phyloP scores from a whole-genome alignment of 495 filamentous ascomycete species.

The Physcia stellaris region DNA sequence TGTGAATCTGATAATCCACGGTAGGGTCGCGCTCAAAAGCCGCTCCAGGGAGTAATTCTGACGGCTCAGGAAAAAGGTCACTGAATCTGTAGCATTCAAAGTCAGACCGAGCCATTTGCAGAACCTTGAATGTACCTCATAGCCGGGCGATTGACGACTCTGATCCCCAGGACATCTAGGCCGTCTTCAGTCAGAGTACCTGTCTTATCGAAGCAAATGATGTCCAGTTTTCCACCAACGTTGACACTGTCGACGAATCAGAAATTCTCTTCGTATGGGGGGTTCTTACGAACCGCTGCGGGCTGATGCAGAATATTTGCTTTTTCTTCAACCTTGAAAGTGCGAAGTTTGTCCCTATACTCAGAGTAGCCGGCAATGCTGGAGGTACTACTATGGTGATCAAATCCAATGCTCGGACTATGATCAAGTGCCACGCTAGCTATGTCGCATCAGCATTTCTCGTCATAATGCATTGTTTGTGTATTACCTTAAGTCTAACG shows the following conservation, averaged over 20 bases:
- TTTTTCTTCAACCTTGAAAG: constrained; percentile 72
- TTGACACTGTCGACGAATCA: constrained; percentile 69
- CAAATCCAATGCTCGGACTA: constrained; percentile 83
- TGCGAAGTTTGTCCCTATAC: constrained; percentile 94
- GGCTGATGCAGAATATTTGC: constrained; percentile 93
- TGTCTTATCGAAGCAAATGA: constrained; percentile 98
- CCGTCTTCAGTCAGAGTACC: constrained; percentile 97
- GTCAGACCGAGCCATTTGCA: not conserved
- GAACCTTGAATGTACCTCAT: constrained; percentile 26
- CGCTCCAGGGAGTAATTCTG: constrained; percentile 39
- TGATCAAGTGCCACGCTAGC: constrained; percentile 75
- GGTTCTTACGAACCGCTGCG: constrained; percentile 64
- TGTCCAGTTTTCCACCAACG: constrained; percentile 87
- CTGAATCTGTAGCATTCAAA: constrained; percentile 36
- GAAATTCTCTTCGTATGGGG: no score
- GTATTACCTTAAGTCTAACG: constrained; percentile 52
- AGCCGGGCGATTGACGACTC: constrained; percentile 50
- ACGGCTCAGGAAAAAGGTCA: constrained; percentile 40
- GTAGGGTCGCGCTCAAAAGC: constrained; percentile 39
- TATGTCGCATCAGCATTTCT: constrained; percentile 20
- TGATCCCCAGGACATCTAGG: constrained; percentile 81
- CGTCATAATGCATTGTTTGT: not conserved
- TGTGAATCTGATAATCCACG: constrained; percentile 47
- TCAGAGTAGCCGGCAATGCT: constrained; percentile 89
- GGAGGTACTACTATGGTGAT: constrained; percentile 98